Evolutionary conservation across 2,329 filamentous ascomycete species (phyloP).

Genomic region (Xylariaceae sp.): DNA sequence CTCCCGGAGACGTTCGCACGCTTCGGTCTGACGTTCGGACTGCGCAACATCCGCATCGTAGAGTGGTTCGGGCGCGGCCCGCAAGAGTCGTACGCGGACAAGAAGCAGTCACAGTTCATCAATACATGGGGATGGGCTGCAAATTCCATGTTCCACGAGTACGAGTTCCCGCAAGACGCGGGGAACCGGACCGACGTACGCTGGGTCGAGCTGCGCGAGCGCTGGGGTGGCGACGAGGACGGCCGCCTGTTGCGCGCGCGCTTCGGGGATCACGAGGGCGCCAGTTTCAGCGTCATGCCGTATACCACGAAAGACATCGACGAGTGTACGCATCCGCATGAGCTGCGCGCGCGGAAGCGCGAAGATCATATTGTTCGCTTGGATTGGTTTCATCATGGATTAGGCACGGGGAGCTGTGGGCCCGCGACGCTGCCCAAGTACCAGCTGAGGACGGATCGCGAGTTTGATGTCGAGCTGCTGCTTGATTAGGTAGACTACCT

Average conservation of each 20-base stretch:
- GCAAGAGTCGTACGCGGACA: slow-evolving; percentile 71
- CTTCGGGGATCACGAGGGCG: slow-evolving; percentile 55
- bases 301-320: slow-evolving; percentile 63
- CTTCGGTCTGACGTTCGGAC: slow-evolving; percentile 63
- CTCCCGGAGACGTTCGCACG: slow-evolving; percentile 66
- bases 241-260: slow-evolving; percentile 50
- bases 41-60: slow-evolving; percentile 47
- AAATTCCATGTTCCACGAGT: slow-evolving; percentile 63
- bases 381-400: slow-evolving; percentile 67
- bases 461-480: slow-evolving; percentile 54
- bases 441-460: slow-evolving; percentile 49
- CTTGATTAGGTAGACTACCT: slow-evolving; percentile 47
- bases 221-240: slow-evolving; percentile 39
- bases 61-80: slow-evolving; percentile 74
- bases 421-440: slow-evolving; percentile 60
- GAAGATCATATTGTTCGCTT: slow-evolving; percentile 63
- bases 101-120: slow-evolving; percentile 65
- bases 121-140: slow-evolving; percentile 58
- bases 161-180: slow-evolving; percentile 73
- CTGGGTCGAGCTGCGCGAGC: slow-evolving; percentile 59
- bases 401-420: slow-evolving; percentile 69
- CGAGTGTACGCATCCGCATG: slow-evolving; percentile 63
- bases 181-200: slow-evolving; percentile 69
- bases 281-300: slow-evolving; percentile 63
- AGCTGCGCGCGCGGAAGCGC: slow-evolving; percentile 57